Evolutionary conservation across 1,139 yeast genomes (phyloP).

Genomic region (Hemisphaericaspora xylofermentans): DNA sequence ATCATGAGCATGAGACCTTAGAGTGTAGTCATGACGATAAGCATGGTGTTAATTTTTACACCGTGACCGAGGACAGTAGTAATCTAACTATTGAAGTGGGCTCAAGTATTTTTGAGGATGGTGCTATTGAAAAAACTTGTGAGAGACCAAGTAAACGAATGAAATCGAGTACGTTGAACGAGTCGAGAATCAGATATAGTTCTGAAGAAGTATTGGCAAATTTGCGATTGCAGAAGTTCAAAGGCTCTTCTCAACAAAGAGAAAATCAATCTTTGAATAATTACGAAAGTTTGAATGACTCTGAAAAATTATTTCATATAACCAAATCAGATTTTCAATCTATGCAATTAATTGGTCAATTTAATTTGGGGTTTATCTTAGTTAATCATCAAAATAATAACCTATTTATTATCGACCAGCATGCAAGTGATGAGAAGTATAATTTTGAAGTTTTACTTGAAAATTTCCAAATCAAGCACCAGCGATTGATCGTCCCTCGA

Average conservation of each 20-base stretch:
- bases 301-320: slow-evolving; percentile 52
- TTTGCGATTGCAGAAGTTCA: background rate
- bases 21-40: slow-evolving; percentile 8
- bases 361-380: slow-evolving; percentile 85
- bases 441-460: slow-evolving; percentile 77
- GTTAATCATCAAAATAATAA: slow-evolving; percentile 51
- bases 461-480: slow-evolving; percentile 51
- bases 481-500: slow-evolving; percentile 69
- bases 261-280: slow-evolving; percentile 7
- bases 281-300: slow-evolving; percentile 31
- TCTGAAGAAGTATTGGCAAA: slow-evolving; percentile 5
- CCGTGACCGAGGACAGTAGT: slow-evolving; percentile 10
- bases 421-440: slow-evolving; percentile 93
- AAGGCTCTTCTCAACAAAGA: background rate
- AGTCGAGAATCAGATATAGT: slow-evolving; percentile 1
- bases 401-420: slow-evolving; percentile 89
- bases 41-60: slow-evolving; percentile 17
- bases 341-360: slow-evolving; percentile 88
- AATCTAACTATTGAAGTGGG: slow-evolving; percentile 17
- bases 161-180: slow-evolving; percentile 4
- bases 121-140: slow-evolving; percentile 13
- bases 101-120: slow-evolving; percentile 13
- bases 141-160: slow-evolving; percentile 15
- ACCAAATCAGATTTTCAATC: slow-evolving; percentile 60
- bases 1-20: slow-evolving; percentile 7